Percentiles rank a stretch among this genome's conserved stretches.
Evolutionary conservation across 305 asterid genomes (phyloP).

Genomic region (Fraxinus ornus): DNA sequence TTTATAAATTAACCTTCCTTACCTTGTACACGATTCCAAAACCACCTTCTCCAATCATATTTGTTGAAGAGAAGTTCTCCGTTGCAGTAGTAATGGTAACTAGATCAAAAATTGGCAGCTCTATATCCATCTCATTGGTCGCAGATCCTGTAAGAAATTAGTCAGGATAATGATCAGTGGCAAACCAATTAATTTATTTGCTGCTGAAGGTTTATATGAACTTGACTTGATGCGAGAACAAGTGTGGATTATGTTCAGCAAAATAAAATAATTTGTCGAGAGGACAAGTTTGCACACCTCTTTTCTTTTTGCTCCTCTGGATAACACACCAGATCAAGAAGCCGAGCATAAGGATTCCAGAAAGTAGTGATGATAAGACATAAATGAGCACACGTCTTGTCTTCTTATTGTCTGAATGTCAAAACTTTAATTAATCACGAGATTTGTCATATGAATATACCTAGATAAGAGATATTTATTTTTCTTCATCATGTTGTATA

Average conservation of each 20-base stretch:
- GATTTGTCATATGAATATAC: neutral
- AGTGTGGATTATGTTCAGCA: neutral
- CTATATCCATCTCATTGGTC: neutral
- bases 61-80: neutral
- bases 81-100: neutral
- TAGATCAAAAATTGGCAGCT: neutral
- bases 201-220: neutral
- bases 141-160: neutral
- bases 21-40: neutral
- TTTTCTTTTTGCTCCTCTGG: neutral
- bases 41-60: neutral
- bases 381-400: neutral
- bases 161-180: neutral
- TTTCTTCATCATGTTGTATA: neutral
- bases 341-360: neutral
- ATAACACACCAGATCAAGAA: neutral
- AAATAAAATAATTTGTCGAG: neutral
- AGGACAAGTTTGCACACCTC: neutral
- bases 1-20: neutral
- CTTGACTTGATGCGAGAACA: neutral
- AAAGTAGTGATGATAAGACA: neutral
- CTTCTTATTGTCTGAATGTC: neutral
- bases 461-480: neutral
- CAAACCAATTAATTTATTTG: neutral
- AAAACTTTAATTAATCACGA: neutral